phyloP scores from a whole-genome alignment of 768 basidiomycete genomes.

The Crucibulum laeve region DNA sequence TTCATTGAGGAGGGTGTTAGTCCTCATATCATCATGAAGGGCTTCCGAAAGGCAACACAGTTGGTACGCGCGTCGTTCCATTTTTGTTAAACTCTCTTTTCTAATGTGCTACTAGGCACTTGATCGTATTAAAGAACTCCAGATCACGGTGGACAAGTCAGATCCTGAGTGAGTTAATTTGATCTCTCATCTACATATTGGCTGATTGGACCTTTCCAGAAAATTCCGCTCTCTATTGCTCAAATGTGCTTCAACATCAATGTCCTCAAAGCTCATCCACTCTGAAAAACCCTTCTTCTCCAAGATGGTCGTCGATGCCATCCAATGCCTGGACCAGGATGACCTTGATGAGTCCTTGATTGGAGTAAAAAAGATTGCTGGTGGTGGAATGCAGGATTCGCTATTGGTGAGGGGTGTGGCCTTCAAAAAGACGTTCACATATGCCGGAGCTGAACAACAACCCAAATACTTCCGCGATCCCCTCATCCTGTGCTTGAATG shows the following conservation, averaged over 20 bases:
- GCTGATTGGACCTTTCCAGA: slow-evolving; percentile 39
- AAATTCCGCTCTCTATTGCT: slow-evolving; percentile 90
- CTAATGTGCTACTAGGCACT: slow-evolving; percentile 52
- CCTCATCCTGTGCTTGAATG: slow-evolving; percentile 90
- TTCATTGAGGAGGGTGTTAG: slow-evolving; percentile 97
- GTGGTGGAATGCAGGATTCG: slow-evolving; percentile 97
- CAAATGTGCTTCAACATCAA: slow-evolving; percentile 98
- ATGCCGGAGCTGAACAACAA: slow-evolving; percentile 98
- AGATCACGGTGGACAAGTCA: slow-evolving; percentile 85
- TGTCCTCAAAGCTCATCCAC: slow-evolving; percentile 99
- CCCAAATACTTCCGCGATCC: slow-evolving; percentile 90
- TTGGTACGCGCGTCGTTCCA: slow-evolving; percentile 50
- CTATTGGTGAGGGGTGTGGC: slow-evolving; percentile 86
- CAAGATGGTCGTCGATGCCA: slow-evolving; percentile 97
- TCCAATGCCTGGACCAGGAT: slow-evolving; percentile 85
- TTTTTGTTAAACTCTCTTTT: slow-evolving; percentile 5
- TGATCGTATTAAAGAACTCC: slow-evolving; percentile 83
- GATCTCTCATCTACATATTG: slow-evolving; percentile 2
- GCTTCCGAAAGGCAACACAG: slow-evolving; percentile 82
- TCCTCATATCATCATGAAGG: slow-evolving; percentile 97
- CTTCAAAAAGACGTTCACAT: slow-evolving; percentile 99
- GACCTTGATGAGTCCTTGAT: slow-evolving; percentile 95
- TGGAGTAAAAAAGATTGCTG: slow-evolving; percentile 96
- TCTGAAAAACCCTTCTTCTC: slow-evolving; percentile 99
- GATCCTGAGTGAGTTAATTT: slow-evolving; percentile 71